Evolutionary conservation across 2,329 filamentous ascomycete species (phyloP), one percentile per base, ranked within the genome.

Genomic region (Epicoccum sorghinum): DNA sequence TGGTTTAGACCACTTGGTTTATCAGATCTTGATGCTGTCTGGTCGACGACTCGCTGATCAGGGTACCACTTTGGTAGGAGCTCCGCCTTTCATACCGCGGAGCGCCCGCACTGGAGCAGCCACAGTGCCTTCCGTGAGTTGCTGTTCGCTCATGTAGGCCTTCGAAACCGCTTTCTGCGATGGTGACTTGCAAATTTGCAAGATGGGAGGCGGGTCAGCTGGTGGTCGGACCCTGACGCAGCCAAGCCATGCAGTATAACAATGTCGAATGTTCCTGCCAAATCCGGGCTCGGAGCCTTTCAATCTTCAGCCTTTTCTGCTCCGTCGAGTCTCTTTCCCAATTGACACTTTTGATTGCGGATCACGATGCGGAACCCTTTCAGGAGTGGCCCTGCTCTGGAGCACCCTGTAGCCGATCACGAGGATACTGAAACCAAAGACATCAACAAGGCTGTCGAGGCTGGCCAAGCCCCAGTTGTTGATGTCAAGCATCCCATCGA

Each of bases 381-480:
- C 30, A 40, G 29, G 7, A 18, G 14, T 9, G 52, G 52, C 12
- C 40, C 45, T 8, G 22, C 38, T 5, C 24, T 55, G 25, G 52
- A 45, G 23, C 41, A 38, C 8, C 52, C 52, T 9, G 41, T 49
- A 1, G 46, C 14, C 30, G 41, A 55, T 4, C 9, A 47, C 39
- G 46, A 24, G 37, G 44, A 55, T 8, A 52, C 41, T 32, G 44
- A 53, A 12, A 52, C 41, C 7, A 47, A 50, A 14, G 49, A 55
- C n/a, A 44, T 52, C 29, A 40, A 55, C 22, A 57, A 59, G 35
- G 51, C 49, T n/a, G 49, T 46, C 37, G 49, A 56, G 23, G 54
- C 52, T 9, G 57, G 61, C 10, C 35, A 47, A 24, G 25, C 57
- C 22, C 52, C 35, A 25, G 55, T 57, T 9, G 35, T 57, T 14